Base-by-base conservation (phyloP, 1,139 yeast species). In the Scheffersomyces stambukii region DNA sequence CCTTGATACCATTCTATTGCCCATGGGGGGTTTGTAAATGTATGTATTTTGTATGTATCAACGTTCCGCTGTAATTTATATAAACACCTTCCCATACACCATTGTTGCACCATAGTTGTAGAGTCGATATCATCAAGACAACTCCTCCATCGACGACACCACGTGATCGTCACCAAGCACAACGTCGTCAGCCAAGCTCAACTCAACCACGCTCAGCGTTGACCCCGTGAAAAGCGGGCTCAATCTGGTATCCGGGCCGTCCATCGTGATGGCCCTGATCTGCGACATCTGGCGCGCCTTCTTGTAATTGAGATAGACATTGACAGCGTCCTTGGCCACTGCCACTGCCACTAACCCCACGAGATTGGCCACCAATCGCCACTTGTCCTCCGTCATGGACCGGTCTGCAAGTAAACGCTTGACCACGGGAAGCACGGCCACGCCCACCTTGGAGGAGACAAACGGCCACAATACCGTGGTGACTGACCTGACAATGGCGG, bases 381-480 rank as follows among this genome's bases (percentile, higher is more conserved):
- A 28, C 27, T 54, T 59, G 8, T 56, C 60, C 6, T 36, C 29
- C 2, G 57, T 46, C 9, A n/a, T n/a, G n/a, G n/a, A n/a, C n/a
- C n/a, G n/a, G n/a, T n/a, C n/a, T n/a, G n/a, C 14, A 6, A 33
- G 21, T 13, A 32, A 28, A 14, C 29, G 38, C 5, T 40, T 23
- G 0, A 54, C 17, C 4, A 40, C 16, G 1, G 41, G 39, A 24
- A 31, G 45, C 3, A 64, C 33, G 1, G 55, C 19, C 9, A 32
- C 30, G 0, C 71, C 70, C 2, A 63, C 28, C 30, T 60, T 59
- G 0, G 68, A 53, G 8, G 68, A 52, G 8, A 59, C 15, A 32
- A 52, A 60, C 12, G 74, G 73, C 73, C 73, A 66, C 23, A 56
- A 14, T 7, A 61, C 27, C 0, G 72, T 62, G 4, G 70, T 56